A percentile compares a stretch with the other conserved stretches of the same genome.
Conservation (phyloP, 306 rosid genomes). For the Neltuma alba region DNA sequence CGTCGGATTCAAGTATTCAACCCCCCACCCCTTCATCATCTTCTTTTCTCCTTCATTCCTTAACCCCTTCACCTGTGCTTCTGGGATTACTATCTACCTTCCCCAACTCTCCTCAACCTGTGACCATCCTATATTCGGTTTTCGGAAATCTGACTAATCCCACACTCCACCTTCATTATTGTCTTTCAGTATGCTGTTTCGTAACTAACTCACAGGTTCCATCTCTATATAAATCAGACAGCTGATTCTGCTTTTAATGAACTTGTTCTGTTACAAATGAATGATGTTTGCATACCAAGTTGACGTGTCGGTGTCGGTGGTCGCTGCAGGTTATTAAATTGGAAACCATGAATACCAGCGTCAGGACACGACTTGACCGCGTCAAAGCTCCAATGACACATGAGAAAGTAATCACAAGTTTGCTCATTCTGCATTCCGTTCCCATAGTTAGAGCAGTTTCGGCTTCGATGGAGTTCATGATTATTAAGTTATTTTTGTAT, state of each 20-base stretch:
- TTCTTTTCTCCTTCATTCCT: not conserved
- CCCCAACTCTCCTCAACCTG: conserved; percentile 17
- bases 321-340: conserved; percentile 46
- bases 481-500: conserved; percentile 31
- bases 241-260: conserved; percentile 14
- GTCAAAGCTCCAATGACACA: conserved; percentile 54
- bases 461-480: conserved; percentile 33
- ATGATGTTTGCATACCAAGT: not conserved
- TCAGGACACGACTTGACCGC: conserved; percentile 47
- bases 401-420: conserved; percentile 54
- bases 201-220: conserved; percentile 42
- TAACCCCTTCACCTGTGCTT: not conserved
- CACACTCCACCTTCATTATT: not conserved
- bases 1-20: conserved; percentile 22
- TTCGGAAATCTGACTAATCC: conserved; percentile 15
- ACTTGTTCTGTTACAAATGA: conserved; percentile 27
- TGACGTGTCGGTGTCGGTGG: conserved; percentile 31
- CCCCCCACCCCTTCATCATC: not conserved
- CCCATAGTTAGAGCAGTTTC: conserved; percentile 36
- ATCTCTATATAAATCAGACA: conserved; percentile 18
- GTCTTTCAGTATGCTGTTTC: conserved; percentile 22
- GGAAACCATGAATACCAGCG: conserved; percentile 57
- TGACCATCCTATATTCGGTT: not conserved
- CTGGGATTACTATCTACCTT: not conserved
- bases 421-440: conserved; percentile 20